Percentiles rank a stretch among this genome's conserved stretches.
These are phyloP conservation scores for Fusarium sp. DNA, from an alignment of 2,329 filamentous ascomycete genomes.

Conservation along the genomic window DNA sequence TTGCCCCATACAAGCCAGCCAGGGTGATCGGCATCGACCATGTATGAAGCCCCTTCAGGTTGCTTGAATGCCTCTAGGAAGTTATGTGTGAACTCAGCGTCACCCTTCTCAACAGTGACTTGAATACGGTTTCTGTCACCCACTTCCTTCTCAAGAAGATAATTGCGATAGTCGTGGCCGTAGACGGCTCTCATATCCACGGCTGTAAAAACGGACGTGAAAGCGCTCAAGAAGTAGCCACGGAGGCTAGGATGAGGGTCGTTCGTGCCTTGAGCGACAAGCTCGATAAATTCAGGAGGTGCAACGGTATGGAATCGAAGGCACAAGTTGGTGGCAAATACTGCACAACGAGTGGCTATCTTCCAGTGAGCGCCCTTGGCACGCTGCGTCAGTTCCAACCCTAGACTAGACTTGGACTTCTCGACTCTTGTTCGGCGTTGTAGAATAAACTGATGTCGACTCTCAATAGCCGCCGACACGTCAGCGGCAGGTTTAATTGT, in stretches of 20 bases:
- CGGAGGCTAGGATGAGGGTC: conserved; percentile 91
- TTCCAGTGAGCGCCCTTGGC: conserved; percentile 93
- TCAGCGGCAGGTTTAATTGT: conserved; percentile 77
- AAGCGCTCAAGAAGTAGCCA: conserved; percentile 81
- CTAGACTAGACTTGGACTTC: conserved; percentile 81
- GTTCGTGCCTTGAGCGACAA: conserved; percentile 85
- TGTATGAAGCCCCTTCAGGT: conserved; percentile 78
- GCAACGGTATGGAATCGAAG: conserved; percentile 92
- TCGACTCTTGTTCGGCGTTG: conserved; percentile 83
- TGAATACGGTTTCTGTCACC: conserved; percentile 80
- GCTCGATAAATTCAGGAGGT: conserved; percentile 82
- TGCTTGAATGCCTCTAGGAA: conserved; percentile 84
- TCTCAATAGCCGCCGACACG: conserved; percentile 69
- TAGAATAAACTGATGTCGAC: conserved; percentile 76
- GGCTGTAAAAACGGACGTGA: conserved; percentile 82
- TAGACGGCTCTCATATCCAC: conserved; percentile 89
- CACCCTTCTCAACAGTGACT: conserved; percentile 78
- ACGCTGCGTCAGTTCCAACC: conserved; percentile 82
- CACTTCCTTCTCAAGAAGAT: conserved; percentile 80
- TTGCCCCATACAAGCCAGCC: conserved; percentile 98
- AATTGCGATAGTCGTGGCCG: conserved; percentile 88
- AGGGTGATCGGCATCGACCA: conserved; percentile 90
- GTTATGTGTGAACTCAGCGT: conserved; percentile 81
- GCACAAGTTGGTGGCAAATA: conserved; percentile 90
- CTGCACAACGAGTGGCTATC: conserved; percentile 87